phyloP scores from a whole-genome alignment of 768 basidiomycete genomes.

The Flagelloscypha sp. region DNA sequence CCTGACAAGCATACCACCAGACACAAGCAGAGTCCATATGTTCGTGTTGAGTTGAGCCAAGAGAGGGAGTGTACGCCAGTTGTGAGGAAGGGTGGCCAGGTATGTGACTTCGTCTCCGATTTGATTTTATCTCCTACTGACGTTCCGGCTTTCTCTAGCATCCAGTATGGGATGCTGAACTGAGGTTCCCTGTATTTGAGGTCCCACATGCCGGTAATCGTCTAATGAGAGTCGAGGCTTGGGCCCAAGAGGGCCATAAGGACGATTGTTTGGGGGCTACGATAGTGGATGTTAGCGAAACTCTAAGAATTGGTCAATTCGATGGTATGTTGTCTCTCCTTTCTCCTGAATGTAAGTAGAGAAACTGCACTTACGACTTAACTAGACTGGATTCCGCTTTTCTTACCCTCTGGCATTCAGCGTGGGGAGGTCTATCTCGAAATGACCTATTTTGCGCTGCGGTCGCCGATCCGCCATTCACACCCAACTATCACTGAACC shows the following conservation, averaged over 20 bases:
- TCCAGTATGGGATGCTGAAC: constrained; percentile 87
- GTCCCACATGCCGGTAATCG: no score
- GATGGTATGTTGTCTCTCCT: constrained; percentile 61
- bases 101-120: no score
- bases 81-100: no score
- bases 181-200: constrained; percentile 74
- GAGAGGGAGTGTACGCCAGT: no score
- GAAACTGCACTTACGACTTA: constrained; percentile 15
- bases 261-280: constrained; percentile 76
- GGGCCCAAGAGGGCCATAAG: constrained; percentile 63
- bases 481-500: no score
- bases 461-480: no score
- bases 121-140: no score
- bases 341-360: constrained; percentile 16
- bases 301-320: constrained; percentile 79
- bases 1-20: constrained; percentile 75
- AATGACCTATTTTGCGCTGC: constrained; percentile 94
- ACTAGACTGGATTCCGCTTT: constrained; percentile 63
- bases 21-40: no score
- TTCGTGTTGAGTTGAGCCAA: no score
- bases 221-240: no score
- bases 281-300: constrained; percentile 67
- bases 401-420: constrained; percentile 48
- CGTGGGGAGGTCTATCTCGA: constrained; percentile 88
- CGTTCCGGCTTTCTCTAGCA: no score